Evolutionary conservation across 805 yeast species (phyloP), one percentile per base, ranked within the genome.

Genomic region (Yamadazyma akitaensis): DNA sequence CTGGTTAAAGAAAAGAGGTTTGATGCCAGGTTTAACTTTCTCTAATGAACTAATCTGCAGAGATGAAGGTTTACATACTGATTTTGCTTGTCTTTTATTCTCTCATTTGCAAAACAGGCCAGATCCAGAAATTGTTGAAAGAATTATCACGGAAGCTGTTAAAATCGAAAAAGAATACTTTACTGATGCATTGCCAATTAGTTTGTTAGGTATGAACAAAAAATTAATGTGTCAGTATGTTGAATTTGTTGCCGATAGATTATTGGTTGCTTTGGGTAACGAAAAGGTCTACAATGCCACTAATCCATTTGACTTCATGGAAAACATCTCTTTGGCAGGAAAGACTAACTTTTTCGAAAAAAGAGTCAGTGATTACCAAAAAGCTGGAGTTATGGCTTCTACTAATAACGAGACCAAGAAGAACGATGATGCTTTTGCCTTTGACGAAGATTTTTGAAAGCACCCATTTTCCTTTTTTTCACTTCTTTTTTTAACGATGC

Each of bases 251-350:
- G 99, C 99, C 59, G 99, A 92, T 74, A 86, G 99, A 76, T 79
- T 92, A 63, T 79, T 92, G 52, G 82, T 91, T 47, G 82, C 98
- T 5, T 79, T 92, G 56, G 99, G 99, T 56, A 88, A 89, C 79
- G 76, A 85, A 73, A 91, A 91, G 76, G 78, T 79, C 55, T 92
- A 81, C 82, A 88, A 89, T 60, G 92, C 79, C 50, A 76, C 88
- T 53, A 92, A 92, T 69, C 99, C 99, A 68, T 92, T 92, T 67
- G 99, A 92, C 71, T 92, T 92, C 67, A 92, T 92, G 99, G 99
- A 92, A 77, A 92, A 94, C 77, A 92, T 92, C 62, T 92, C 98
- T 8, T 81, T 92, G 59, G 96, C 97, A 49, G 99, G 99, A 72
- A 92, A 92, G 82, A 92, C 99, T 60, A 92, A 94, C 79, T 92